Conservation (phyloP, 371 early-diverging fungal species). For the Catenaria anguillulae region DNA sequence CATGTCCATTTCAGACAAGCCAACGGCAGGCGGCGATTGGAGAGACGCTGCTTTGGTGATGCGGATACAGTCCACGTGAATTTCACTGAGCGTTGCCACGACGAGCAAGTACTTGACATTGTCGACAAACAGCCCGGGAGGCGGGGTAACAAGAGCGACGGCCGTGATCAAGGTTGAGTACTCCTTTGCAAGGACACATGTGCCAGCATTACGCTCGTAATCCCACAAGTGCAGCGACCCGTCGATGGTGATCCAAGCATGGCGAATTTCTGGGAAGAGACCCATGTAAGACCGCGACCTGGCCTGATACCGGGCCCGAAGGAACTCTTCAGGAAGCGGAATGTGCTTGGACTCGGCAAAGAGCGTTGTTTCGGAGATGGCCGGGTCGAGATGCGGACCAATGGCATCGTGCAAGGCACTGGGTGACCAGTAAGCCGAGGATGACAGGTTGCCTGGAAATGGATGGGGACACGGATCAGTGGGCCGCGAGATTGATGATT, state of each 20-base stretch:
- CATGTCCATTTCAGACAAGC: conserved; percentile 39
- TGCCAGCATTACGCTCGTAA: conserved; percentile 42
- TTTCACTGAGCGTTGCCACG: conserved; percentile 49
- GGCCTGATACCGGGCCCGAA: conserved; percentile 51
- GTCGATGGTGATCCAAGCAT: conserved; percentile 79
- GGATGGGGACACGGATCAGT: no score
- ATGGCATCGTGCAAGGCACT: not conserved
- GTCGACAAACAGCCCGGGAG: conserved; percentile 59
- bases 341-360: conserved; percentile 8
- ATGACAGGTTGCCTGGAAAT: no score
- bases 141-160: conserved; percentile 60
- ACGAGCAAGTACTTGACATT: conserved; percentile 66
- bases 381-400: not conserved
- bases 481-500: no score
- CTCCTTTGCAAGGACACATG: conserved; percentile 42
- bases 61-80: not conserved
- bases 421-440: not conserved
- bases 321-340: conserved; percentile 48
- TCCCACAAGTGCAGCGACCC: conserved; percentile 77
- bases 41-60: not conserved
- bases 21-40: not conserved
- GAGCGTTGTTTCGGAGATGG: not conserved
- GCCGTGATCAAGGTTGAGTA: conserved; percentile 67
- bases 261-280: conserved; percentile 66
- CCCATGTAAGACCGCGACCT: conserved; percentile 70